Evolutionary conservation across 805 yeast genomes (phyloP).

Genomic region (Metschnikowia matae): DNA sequence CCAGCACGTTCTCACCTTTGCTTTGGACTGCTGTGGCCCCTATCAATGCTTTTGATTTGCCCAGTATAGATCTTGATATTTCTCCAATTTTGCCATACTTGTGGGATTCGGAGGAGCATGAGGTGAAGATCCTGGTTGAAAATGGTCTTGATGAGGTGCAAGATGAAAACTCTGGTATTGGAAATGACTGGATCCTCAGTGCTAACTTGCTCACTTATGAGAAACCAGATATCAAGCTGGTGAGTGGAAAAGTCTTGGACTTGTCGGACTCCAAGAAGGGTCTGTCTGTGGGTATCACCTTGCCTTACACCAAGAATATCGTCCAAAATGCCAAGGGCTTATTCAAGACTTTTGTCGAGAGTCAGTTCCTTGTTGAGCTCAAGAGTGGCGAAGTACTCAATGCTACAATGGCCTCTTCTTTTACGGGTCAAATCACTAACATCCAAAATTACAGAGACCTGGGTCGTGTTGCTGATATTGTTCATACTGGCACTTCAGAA

Average conservation of each 20-base stretch:
- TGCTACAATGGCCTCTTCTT: constrained; percentile 24
- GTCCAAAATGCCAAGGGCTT: constrained; percentile 38
- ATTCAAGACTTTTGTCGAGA: constrained; percentile 28
- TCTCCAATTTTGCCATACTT: constrained; percentile 66
- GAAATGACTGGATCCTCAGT: constrained; percentile 58
- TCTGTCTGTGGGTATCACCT: constrained; percentile 28
- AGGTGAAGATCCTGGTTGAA: constrained; percentile 19
- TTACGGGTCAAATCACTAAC: constrained; percentile 33
- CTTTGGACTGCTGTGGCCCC: constrained; percentile 82
- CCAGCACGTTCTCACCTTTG: constrained; percentile 79
- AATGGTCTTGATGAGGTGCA: constrained; percentile 18
- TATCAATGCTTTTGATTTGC: constrained; percentile 67
- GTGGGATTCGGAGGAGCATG: constrained; percentile 43
- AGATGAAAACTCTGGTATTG: constrained; percentile 24
- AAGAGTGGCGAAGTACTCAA: constrained; percentile 33
- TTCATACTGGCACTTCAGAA: constrained; percentile 20
- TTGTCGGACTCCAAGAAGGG: constrained; percentile 22
- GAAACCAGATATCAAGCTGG: constrained; percentile 32
- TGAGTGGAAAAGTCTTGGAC: constrained; percentile 35
- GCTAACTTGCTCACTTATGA: constrained; percentile 57
- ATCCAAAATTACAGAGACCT: constrained; percentile 32
- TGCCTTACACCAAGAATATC: constrained; percentile 35
- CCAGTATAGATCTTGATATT: constrained; percentile 65
- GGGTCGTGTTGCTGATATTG: constrained; percentile 40
- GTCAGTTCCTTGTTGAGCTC: constrained; percentile 36